These are phyloP conservation scores for Seminavis robusta DNA, from an alignment of 108 stramenopile genomes.

Conservation along the genomic window DNA sequence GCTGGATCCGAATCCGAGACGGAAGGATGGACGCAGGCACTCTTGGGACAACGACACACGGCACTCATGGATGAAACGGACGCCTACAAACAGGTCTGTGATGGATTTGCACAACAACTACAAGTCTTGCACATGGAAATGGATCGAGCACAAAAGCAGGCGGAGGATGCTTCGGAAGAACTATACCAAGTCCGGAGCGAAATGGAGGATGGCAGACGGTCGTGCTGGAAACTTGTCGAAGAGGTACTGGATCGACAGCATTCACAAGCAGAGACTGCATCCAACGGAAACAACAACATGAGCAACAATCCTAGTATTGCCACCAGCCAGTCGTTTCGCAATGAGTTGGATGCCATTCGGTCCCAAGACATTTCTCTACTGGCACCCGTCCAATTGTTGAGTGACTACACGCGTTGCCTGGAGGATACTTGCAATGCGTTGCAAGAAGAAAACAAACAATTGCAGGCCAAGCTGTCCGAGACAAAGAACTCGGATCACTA, in stretches of 20 bases:
- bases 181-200: slow-evolving; percentile 61
- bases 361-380: slow-evolving; percentile 42
- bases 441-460: slow-evolving; percentile 39
- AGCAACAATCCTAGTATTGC: slow-evolving; percentile 22
- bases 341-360: slow-evolving; percentile 63
- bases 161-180: slow-evolving; percentile 62
- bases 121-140: slow-evolving; percentile 65
- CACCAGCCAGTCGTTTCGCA: slow-evolving; percentile 50
- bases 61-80: slow-evolving; percentile 83
- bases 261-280: slow-evolving; percentile 28
- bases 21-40: slow-evolving; percentile 78
- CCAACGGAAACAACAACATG: slow-evolving; percentile 14
- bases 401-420: slow-evolving; percentile 40
- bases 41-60: slow-evolving; percentile 73
- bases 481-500: slow-evolving; percentile 60
- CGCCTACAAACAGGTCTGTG: slow-evolving; percentile 87
- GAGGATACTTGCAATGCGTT: slow-evolving; percentile 44
- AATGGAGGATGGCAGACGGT: slow-evolving; percentile 64
- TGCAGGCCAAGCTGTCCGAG: slow-evolving; percentile 41
- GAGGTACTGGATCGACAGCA: slow-evolving; percentile 52
- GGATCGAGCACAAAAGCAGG: slow-evolving; percentile 55
- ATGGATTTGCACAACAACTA: slow-evolving; percentile 80
- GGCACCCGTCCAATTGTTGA: slow-evolving; percentile 45
- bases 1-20: slow-evolving; percentile 58
- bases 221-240: slow-evolving; percentile 48